These are phyloP conservation scores for Phytophthora nicotianae DNA, from an alignment of 352 stramenopile genomes.

Conservation along the genomic window DNA sequence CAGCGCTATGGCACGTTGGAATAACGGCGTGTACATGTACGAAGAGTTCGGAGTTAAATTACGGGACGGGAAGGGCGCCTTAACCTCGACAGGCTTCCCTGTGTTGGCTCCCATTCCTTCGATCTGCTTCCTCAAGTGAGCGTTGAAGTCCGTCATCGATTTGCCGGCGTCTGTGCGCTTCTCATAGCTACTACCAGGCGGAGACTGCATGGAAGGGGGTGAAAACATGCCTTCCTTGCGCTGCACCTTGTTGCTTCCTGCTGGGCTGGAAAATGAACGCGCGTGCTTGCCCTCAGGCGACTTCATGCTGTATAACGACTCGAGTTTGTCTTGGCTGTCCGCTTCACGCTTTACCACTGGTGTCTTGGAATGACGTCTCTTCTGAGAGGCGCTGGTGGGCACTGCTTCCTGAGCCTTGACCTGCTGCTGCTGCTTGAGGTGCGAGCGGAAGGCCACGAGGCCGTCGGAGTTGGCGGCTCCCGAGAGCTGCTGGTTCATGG, in stretches of 20 bases:
- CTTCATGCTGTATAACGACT: constrained; percentile 73
- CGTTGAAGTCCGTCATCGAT: constrained; percentile 82
- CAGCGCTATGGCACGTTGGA: constrained; percentile 74
- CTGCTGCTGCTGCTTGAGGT: constrained; percentile 64
- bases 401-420: constrained; percentile 37
- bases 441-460: constrained; percentile 73
- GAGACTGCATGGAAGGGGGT: constrained; percentile 72
- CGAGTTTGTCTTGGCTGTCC: constrained; percentile 64
- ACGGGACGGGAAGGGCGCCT: constrained; percentile 54
- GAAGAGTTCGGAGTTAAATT: constrained; percentile 61
- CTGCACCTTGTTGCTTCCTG: constrained; percentile 62
- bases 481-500: constrained; percentile 82
- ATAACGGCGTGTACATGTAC: constrained; percentile 89
- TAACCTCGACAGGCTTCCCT: constrained; percentile 31
- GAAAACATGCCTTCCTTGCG: constrained; percentile 80
- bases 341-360: constrained; percentile 75
- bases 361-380: constrained; percentile 61
- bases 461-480: constrained; percentile 61
- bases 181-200: constrained; percentile 71
- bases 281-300: constrained; percentile 73
- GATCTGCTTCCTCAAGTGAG: constrained; percentile 67
- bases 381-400: constrained; percentile 31
- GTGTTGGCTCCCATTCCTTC: constrained; percentile 20
- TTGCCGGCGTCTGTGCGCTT: constrained; percentile 80
- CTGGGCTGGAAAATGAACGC: constrained; percentile 65